These are phyloP conservation scores for Peniophora sp. DNA, from an alignment of 1,284 basidiomycete genomes.

Conservation along the genomic window DNA sequence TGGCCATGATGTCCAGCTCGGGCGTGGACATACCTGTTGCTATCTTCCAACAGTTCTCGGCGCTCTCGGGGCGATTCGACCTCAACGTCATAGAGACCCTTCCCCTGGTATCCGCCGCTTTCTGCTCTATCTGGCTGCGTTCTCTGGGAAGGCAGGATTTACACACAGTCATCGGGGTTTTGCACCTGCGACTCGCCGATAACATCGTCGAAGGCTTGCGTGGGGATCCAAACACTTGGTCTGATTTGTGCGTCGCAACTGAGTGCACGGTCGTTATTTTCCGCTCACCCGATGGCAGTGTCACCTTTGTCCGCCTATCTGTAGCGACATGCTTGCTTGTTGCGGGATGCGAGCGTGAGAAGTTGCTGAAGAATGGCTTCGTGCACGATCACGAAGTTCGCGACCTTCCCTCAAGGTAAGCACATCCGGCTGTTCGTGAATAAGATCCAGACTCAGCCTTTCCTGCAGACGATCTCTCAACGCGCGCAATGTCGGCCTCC, in stretches of 20 bases:
- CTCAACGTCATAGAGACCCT: conserved; percentile 36
- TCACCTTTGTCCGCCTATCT: conserved; percentile 45
- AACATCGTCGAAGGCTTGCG: conserved; percentile 30
- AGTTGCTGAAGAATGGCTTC: conserved; percentile 33
- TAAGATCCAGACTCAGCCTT: background rate
- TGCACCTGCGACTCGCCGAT: conserved; percentile 36
- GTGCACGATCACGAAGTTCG: conserved; percentile 38
- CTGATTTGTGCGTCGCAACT: too few relatives aligned
- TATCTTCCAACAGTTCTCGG: conserved; percentile 39
- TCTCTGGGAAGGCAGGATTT: conserved; percentile 50
- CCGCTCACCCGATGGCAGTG: conserved; percentile 20
- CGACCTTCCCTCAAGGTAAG: conserved; percentile 47
- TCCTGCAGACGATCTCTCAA: conserved; percentile 40
- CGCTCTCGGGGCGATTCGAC: conserved; percentile 29
- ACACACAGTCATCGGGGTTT: conserved; percentile 37
- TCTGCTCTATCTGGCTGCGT: conserved; percentile 46
- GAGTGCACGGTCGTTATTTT: too few relatives aligned
- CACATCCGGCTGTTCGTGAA: conserved; percentile 2
- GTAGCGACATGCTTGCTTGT: conserved; percentile 51
- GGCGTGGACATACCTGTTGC: conserved; percentile 57
- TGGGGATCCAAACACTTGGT: background rate
- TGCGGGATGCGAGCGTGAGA: conserved; percentile 53
- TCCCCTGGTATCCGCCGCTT: conserved; percentile 38
- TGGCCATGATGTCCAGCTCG: conserved; percentile 57
- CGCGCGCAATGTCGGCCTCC: conserved; percentile 27